A percentile compares a stretch with the other conserved stretches of the same genome.
These are phyloP conservation scores for Sungouiozyma ichnusensis DNA, from an alignment of 805 yeast genomes.

Conservation along the genomic window DNA sequence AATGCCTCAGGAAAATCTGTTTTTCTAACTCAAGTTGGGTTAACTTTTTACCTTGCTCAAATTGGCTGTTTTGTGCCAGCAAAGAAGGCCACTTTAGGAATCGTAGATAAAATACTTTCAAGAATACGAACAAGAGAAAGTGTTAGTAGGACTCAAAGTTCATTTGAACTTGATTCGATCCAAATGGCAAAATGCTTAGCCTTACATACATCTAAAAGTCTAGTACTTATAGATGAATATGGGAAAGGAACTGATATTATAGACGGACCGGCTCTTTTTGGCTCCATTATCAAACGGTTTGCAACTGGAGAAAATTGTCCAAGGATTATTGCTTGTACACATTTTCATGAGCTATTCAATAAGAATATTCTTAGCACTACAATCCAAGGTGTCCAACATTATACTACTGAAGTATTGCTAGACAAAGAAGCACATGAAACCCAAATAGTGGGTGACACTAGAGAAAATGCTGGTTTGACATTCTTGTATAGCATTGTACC, in stretches of 20 bases:
- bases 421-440: slow-evolving; percentile 1
- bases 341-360: slow-evolving; percentile 34
- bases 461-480: slow-evolving; percentile 14
- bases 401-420: slow-evolving; percentile 29
- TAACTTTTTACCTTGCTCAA: slow-evolving; percentile 40
- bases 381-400: slow-evolving; percentile 21
- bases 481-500: slow-evolving; percentile 28
- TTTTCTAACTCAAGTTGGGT: slow-evolving; percentile 37
- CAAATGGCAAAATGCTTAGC: slow-evolving; percentile 36
- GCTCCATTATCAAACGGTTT: slow-evolving; percentile 28
- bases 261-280: slow-evolving; percentile 38
- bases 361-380: slow-evolving; percentile 14
- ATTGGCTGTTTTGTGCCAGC: slow-evolving; percentile 50
- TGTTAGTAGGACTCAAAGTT: slow-evolving; percentile 33
- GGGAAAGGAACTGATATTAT: slow-evolving; percentile 43
- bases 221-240: slow-evolving; percentile 43
- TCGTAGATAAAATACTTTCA: slow-evolving; percentile 39
- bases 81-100: slow-evolving; percentile 33
- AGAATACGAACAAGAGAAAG: slow-evolving; percentile 36
- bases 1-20: slow-evolving; percentile 46
- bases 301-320: slow-evolving; percentile 12
- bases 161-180: slow-evolving; percentile 40
- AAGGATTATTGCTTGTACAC: slow-evolving; percentile 32
- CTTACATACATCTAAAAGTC: slow-evolving; percentile 31
- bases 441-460: neutral